phyloP scores from a whole-genome alignment of 805 yeast species.

The Candida koratica region DNA sequence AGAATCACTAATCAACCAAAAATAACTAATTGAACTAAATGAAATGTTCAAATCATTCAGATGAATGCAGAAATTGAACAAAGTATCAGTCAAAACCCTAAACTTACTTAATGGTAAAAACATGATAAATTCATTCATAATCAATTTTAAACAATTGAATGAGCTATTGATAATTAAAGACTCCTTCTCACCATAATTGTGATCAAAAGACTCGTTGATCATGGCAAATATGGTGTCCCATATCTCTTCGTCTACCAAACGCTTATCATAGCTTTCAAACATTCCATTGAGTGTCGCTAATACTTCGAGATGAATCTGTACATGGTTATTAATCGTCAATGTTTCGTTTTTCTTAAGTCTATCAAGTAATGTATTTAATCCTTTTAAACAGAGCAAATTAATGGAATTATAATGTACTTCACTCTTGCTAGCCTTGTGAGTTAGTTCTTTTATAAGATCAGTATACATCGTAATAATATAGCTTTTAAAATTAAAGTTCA shows the following conservation, averaged over 20 bases:
- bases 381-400: slow-evolving; percentile 31
- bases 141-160: slow-evolving; percentile 76
- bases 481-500: slow-evolving; percentile 42
- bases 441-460: slow-evolving; percentile 40
- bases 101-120: slow-evolving; percentile 66
- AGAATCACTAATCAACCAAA: slow-evolving; percentile 88
- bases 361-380: slow-evolving; percentile 32
- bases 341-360: slow-evolving; percentile 27
- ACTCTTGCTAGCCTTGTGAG: slow-evolving; percentile 17
- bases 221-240: slow-evolving; percentile 75
- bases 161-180: slow-evolving; percentile 57
- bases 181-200: slow-evolving; percentile 36
- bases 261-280: slow-evolving; percentile 72
- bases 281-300: slow-evolving; percentile 64
- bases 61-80: slow-evolving; percentile 71
- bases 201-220: slow-evolving; percentile 51
- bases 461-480: slow-evolving; percentile 51
- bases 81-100: slow-evolving; percentile 62
- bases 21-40: slow-evolving; percentile 85
- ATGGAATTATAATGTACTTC: slow-evolving; percentile 6
- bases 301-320: slow-evolving; percentile 60
- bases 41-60: slow-evolving; percentile 76
- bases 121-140: slow-evolving; percentile 80
- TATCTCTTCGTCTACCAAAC: slow-evolving; percentile 43
- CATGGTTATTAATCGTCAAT: slow-evolving; percentile 52